Base-by-base conservation (phyloP, 1,284 basidiomycete genomes). In the Cutaneotrichosporon spelunceum region DNA sequence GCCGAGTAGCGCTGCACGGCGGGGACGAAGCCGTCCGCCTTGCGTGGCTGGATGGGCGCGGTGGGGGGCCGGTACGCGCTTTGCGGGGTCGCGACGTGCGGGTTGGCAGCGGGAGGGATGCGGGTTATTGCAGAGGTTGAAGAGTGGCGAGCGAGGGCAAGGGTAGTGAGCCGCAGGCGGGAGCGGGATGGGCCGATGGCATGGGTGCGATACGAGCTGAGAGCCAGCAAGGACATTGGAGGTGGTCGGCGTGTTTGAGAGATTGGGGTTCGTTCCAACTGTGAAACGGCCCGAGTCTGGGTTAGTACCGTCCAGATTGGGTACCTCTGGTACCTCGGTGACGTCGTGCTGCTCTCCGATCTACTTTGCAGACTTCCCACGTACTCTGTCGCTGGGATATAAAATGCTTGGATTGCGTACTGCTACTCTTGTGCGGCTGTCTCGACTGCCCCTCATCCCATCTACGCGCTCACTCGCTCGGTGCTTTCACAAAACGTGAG, bases 1-100 rank as follows among this genome's bases (percentile, higher is more conserved):
- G 55, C 49, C 19, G 57, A 59, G 54, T 55, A 63, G 1, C 61
- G 61, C 54, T 63, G 61, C 4, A 63, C 57, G 14, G 57, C 57
- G 9, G 61, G 57, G 9, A 49, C 36, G 29, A 30, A 26, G 24
- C 30, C 42, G 14, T 49, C 30, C n/a, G 45, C 26, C 44, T 56
- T 59, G 49, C 61, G 61, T 2, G 59, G 16, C 1, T 50, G 54
- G 14, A 53, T 27, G 0, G 49, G 7, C 8, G 53, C 49, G 0
- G 9, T 0, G 1, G 21, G 1, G 19, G 54, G 57, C 49, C 57
- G 57, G 29, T 59, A 59, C 19, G 53, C 47, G 1, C 2, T 8
- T 1, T 11, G 14, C 6, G 61, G 61, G 1, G 61, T 42, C 5
- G 55, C 27, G 26, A 23, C 24, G 54, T 56, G 61, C 13, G 52